Conservation (phyloP, 495 filamentous ascomycete genomes). For the Tetracladium marchalianum region DNA sequence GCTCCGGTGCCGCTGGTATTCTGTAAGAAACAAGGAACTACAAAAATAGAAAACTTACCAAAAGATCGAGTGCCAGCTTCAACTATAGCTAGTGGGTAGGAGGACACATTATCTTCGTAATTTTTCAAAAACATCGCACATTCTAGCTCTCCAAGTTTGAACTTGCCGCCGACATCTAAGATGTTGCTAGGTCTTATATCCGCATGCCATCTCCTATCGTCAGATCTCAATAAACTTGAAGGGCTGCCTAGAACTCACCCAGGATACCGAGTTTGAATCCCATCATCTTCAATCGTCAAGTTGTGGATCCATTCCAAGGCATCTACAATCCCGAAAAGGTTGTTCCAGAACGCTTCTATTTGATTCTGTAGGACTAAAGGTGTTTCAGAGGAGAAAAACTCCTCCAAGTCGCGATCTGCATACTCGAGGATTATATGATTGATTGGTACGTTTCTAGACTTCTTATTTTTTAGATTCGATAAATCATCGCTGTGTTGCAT, state of each 20-base stretch:
- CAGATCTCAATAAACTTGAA: background rate
- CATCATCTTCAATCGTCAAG: background rate
- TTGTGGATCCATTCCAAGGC: background rate
- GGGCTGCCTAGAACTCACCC: background rate
- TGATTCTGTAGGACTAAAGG: background rate
- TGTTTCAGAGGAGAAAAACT: background rate
- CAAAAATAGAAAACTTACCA: background rate
- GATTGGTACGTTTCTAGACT: background rate
- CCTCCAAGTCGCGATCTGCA: background rate
- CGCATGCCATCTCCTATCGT: constrained; percentile 24
- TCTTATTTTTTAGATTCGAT: background rate
- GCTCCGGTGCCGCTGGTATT: background rate
- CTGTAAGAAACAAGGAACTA: background rate
- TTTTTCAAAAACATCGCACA: constrained; percentile 26
- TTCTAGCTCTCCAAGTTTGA: constrained; percentile 31
- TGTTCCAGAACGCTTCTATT: background rate
- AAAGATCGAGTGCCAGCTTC: background rate
- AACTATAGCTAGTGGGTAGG: background rate
- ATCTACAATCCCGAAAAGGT: background rate
- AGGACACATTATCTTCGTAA: constrained; percentile 1
- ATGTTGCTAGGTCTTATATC: constrained; percentile 34
- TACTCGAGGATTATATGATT: background rate
- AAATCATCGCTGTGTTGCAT: no score
- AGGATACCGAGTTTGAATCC: constrained; percentile 4
- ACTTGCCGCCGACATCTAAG: constrained; percentile 23